phyloP scores from a whole-genome alignment of 257 asterid genomes.

The Sherardia arvensis region DNA sequence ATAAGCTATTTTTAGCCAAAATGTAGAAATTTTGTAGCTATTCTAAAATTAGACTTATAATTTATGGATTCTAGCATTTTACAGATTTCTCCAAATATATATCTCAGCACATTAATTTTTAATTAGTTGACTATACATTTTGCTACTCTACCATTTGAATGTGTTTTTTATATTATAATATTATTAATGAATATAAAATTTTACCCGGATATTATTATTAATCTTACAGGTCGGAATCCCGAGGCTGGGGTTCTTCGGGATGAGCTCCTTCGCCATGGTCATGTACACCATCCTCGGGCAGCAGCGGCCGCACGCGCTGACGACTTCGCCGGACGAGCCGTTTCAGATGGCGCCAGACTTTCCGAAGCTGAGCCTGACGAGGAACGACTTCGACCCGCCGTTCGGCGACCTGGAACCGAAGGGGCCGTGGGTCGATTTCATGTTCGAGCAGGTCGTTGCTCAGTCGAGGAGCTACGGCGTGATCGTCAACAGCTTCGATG shows the following conservation, averaged over 20 bases:
- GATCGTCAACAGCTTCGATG: constrained; percentile 42
- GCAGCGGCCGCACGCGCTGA: constrained; percentile 33
- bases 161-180: too few species aligned
- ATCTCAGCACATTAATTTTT: too few species aligned
- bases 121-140: too few species aligned
- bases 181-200: too few species aligned
- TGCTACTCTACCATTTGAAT: too few species aligned
- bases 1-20: too few species aligned
- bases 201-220: too few species aligned
- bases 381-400: constrained; percentile 52
- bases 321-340: constrained; percentile 25
- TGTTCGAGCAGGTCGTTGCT: constrained; percentile 25
- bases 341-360: constrained; percentile 32
- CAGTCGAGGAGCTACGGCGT: constrained; percentile 39
- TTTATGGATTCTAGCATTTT: too few species aligned
- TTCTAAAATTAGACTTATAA: too few species aligned
- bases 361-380: constrained; percentile 32
- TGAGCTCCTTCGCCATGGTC: constrained; percentile 37
- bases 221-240: constrained; percentile 44
- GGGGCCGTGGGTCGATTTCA: constrained; percentile 47
- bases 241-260: constrained; percentile 41
- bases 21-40: too few species aligned
- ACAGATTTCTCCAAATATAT: too few species aligned
- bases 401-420: constrained; percentile 33
- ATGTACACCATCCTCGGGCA: constrained; percentile 27